Evolutionary conservation across 495 filamentous ascomycete species (phyloP).

Genomic region (Talaromyces borbonicus): DNA sequence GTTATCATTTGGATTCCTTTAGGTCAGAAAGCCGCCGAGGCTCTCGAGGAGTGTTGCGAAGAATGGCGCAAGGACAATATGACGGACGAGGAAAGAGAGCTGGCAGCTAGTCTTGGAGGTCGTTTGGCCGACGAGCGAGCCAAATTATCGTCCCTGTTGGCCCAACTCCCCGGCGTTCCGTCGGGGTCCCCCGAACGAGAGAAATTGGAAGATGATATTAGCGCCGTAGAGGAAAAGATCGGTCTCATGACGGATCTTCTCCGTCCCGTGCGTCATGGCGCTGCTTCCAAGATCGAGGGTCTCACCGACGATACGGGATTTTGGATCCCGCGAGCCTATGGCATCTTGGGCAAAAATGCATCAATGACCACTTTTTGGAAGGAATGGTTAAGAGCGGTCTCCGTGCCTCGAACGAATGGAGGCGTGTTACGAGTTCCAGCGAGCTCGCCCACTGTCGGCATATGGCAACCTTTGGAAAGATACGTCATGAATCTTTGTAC

Average conservation of each 20-base stretch:
- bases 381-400: constrained; percentile 88
- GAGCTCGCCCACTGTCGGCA: constrained; percentile 83
- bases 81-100: constrained; percentile 88
- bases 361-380: constrained; percentile 93
- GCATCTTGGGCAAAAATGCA: constrained; percentile 78
- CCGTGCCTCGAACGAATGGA: constrained; percentile 91
- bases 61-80: constrained; percentile 91
- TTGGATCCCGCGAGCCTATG: constrained; percentile 92
- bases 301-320: constrained; percentile 93
- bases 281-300: constrained; percentile 94
- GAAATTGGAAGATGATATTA: constrained; percentile 83
- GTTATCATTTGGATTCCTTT: constrained; percentile 90
- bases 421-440: constrained; percentile 71
- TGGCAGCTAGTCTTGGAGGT: constrained; percentile 87
- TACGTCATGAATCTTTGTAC: constrained; percentile 98
- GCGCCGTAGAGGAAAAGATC: constrained; percentile 94
- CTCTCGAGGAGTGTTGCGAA: constrained; percentile 86
- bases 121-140: constrained; percentile 82
- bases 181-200: constrained; percentile 78
- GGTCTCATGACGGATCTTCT: constrained; percentile 91
- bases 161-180: constrained; percentile 65
- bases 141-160: constrained; percentile 77
- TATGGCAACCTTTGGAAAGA: constrained; percentile 92
- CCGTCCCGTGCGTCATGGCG: constrained; percentile 83
- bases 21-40: constrained; percentile 67